Evolutionary conservation across 495 filamentous ascomycete genomes (phyloP), one percentile per base, ranked within the genome.

Genomic region (Tuber indicum): DNA sequence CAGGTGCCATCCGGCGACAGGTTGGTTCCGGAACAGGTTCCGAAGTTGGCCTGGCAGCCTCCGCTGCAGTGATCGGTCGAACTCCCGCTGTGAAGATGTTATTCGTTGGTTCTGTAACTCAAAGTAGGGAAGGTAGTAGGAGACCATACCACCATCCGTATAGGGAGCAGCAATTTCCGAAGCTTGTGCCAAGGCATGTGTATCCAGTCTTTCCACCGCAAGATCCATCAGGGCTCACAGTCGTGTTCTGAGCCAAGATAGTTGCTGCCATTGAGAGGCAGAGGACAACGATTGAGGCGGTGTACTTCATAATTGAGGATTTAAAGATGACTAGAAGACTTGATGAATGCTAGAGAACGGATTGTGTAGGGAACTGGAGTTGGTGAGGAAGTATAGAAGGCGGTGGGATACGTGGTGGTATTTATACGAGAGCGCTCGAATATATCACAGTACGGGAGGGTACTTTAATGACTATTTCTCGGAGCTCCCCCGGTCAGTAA

Each of bases 151-250:
- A 80, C 42, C 49, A 78, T 43, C 76, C 76, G 21, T 36, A 58
- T 1, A 16, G 0, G 21, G 76, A 79, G 49, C 83, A 84, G 43
- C 83, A 84, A 14, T n/a, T 71, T n/a, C 83, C 83, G 41, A 66
- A 82, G 2, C 7, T 16, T 36, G 76, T 71, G 9, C 75, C 75
- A 42, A 26, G 46, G 43, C 82, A 83, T 2, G n/a, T 78, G 58
- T 69, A 75, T 23, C 62, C 42, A 58, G 72, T 72, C 1, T 8
- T 52, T 14, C 78, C 78, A 7, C 80, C 78, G 72, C 83, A 84
- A 9, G 73, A 71, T 7, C 82, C 78, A 73, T 81, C 80, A 10
- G 81, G n/a, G n/a, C 75, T 26, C 5, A 19, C 19, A 9, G 23
- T 62, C 32, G 1, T 32, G 1, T 32, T 32, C 26, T 72, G 73